These are phyloP conservation scores for Nannochloropsis gaditana DNA, from an alignment of 108 stramenopile genomes.

Conservation along the genomic window DNA sequence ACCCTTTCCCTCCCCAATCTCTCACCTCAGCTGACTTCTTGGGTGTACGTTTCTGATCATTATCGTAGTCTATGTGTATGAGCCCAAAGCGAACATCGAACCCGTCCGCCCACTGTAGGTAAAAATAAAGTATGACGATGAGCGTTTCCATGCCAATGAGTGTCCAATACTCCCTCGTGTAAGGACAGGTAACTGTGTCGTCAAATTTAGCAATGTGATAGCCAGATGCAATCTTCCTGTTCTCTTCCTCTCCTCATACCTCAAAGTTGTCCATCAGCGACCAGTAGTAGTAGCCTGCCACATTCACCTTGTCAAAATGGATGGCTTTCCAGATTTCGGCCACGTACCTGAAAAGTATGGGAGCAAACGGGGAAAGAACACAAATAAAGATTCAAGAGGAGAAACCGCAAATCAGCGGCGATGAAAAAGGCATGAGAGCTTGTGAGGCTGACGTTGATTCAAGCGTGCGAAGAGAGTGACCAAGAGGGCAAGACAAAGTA, in stretches of 20 bases:
- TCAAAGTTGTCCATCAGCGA: slow-evolving; percentile 84
- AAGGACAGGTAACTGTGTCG: no score
- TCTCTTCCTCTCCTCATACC: not conserved
- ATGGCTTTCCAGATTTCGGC: slow-evolving; percentile 38
- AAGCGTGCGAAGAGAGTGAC: not conserved
- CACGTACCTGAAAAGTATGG: slow-evolving; percentile 21
- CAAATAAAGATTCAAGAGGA: not conserved
- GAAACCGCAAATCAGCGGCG: no score
- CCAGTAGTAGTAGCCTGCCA: slow-evolving; percentile 88
- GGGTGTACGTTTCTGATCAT: slow-evolving; percentile 64
- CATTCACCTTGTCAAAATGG: slow-evolving; percentile 59
- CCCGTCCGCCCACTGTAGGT: slow-evolving; percentile 74
- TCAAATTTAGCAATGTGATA: no score
- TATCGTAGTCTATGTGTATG: slow-evolving; percentile 75
- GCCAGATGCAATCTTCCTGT: not conserved
- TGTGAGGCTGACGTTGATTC: not conserved
- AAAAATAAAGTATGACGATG: not conserved
- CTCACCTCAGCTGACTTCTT: slow-evolving; percentile 54
- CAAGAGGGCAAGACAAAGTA: not conserved
- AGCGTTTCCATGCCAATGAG: no score
- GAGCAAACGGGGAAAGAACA: not conserved
- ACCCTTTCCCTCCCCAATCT: not conserved
- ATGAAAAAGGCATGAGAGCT: no score
- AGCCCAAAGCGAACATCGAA: slow-evolving; percentile 76
- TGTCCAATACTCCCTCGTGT: no score